Evolutionary conservation across 2,329 filamentous ascomycete species (phyloP).

Genomic region (Arthroderma sp.): DNA sequence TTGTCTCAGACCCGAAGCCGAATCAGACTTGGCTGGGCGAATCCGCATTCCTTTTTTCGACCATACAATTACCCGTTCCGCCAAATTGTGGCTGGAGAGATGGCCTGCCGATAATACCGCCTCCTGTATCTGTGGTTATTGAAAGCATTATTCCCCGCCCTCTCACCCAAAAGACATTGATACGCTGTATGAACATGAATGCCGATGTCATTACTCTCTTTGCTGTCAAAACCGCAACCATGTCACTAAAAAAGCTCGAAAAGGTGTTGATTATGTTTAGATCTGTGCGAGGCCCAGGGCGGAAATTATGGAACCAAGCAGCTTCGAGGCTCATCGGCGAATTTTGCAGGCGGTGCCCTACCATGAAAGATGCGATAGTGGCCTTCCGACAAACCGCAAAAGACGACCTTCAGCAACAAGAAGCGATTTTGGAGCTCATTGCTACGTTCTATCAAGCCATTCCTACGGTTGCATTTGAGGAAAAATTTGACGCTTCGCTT

Average conservation of each 20-base stretch:
- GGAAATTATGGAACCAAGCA: constrained; percentile 55
- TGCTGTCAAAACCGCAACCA: constrained; percentile 62
- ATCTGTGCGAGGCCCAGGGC: constrained; percentile 31
- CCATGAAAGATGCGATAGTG: constrained; percentile 66
- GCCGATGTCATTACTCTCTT: constrained; percentile 75
- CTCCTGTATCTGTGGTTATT: constrained; percentile 63
- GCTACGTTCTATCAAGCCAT: constrained; percentile 74
- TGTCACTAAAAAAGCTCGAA: constrained; percentile 66
- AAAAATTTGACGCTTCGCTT: constrained; percentile 78
- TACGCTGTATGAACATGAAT: constrained; percentile 64
- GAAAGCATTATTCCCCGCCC: constrained; percentile 79
- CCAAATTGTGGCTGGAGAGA: constrained; percentile 54
- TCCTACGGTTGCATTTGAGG: constrained; percentile 64
- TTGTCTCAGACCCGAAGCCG: constrained; percentile 80
- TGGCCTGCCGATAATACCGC: constrained; percentile 53
- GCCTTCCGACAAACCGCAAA: constrained; percentile 57
- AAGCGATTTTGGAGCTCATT: constrained; percentile 65
- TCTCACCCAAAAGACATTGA: constrained; percentile 64
- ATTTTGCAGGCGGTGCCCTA: constrained; percentile 65
- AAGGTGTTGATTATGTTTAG: constrained; percentile 49
- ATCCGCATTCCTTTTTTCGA: constrained; percentile 73
- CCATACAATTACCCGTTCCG: constrained; percentile 62
- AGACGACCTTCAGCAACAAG: constrained; percentile 60
- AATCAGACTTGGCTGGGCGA: constrained; percentile 93
- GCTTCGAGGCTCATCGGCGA: constrained; percentile 54